These are phyloP conservation scores for Wickerhamomyces subpelliculosus DNA, from an alignment of 805 yeast species.

Conservation along the genomic window DNA sequence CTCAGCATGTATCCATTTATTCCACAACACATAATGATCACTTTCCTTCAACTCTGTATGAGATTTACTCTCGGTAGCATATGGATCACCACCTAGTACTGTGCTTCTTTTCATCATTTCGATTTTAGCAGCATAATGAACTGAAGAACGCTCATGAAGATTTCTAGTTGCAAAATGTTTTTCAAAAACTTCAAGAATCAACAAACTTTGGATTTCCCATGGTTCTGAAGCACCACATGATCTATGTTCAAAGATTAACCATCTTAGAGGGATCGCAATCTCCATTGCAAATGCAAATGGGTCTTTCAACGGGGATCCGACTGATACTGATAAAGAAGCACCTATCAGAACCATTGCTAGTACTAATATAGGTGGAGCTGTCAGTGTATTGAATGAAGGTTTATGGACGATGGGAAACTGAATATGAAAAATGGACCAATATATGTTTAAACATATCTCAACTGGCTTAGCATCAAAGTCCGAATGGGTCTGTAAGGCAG, in stretches of 20 bases:
- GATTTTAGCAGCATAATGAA: constrained; percentile 77
- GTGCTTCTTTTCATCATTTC: constrained; percentile 69
- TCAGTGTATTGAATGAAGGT: constrained; percentile 42
- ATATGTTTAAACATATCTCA: constrained; percentile 24
- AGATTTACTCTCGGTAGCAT: constrained; percentile 3
- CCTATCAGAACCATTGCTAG: constrained; percentile 50
- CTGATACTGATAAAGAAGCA: constrained; percentile 32
- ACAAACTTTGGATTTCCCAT: constrained; percentile 46
- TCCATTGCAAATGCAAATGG: constrained; percentile 10
- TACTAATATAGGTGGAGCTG: constrained; percentile 40
- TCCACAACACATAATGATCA: neutral
- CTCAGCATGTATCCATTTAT: constrained; percentile 68
- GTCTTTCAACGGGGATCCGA: constrained; percentile 9
- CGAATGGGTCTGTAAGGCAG: constrained; percentile 10
- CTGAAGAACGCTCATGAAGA: constrained; percentile 70
- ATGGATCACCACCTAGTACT: constrained; percentile 58
- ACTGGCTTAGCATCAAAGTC: constrained; percentile 15
- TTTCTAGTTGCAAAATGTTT: constrained; percentile 58
- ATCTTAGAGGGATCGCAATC: constrained; percentile 43
- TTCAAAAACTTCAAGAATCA: constrained; percentile 65
- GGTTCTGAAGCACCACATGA: constrained; percentile 4
- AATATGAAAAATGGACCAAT: constrained; percentile 52
- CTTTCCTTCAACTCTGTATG: constrained; percentile 2
- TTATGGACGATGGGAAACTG: constrained; percentile 38
- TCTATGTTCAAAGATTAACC: constrained; percentile 53